Evolutionary conservation across 768 basidiomycete species (phyloP).

Genomic region (Suillus bovinus): DNA sequence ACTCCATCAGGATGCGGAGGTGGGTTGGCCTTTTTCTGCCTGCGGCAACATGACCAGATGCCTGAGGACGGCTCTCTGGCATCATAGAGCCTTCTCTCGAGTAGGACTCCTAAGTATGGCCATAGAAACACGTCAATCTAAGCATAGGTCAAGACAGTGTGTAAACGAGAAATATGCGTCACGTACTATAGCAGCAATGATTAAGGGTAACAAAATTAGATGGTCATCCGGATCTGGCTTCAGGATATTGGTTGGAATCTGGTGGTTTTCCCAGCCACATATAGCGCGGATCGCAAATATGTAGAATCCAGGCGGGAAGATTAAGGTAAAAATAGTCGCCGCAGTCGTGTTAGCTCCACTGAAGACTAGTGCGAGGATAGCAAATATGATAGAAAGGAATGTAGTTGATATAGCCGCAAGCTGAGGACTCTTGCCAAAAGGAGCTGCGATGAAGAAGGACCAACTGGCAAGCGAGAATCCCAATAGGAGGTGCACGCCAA

Average conservation of each 20-base stretch:
- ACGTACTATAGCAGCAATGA: constrained; percentile 67
- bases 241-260: constrained; percentile 52
- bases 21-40: constrained; percentile 15
- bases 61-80: constrained; percentile 39
- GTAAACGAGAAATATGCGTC: not conserved
- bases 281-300: constrained; percentile 70
- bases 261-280: constrained; percentile 64
- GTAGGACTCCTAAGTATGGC: constrained; percentile 62
- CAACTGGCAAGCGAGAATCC: constrained; percentile 69
- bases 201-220: constrained; percentile 53
- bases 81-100: constrained; percentile 66
- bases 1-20: constrained; percentile 37
- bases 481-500: constrained; percentile 65
- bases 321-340: constrained; percentile 62
- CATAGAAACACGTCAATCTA: constrained; percentile 75
- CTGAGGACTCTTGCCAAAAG: constrained; percentile 73
- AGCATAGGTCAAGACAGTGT: not conserved
- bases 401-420: constrained; percentile 68
- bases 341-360: constrained; percentile 39
- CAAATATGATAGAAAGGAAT: constrained; percentile 63
- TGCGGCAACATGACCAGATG: constrained; percentile 25
- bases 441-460: constrained; percentile 69
- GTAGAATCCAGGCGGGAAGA: constrained; percentile 79
- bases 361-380: constrained; percentile 64
- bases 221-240: constrained; percentile 61